phyloP scores from a whole-genome alignment of 148 eudicot species.

The Arctostaphylos glauca region DNA sequence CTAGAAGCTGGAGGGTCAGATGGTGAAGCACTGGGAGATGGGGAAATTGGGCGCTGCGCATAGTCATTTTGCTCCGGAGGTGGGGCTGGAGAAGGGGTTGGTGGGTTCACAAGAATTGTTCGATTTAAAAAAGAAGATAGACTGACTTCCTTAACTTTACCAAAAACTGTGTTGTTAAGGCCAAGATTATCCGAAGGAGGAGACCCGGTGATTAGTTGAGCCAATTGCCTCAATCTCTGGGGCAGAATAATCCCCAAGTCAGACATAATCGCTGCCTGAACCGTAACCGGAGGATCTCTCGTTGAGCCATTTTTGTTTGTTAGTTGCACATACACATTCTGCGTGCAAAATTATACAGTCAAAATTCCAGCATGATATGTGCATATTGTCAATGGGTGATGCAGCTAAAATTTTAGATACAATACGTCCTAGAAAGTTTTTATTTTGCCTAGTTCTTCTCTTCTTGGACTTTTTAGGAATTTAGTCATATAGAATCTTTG shows the following conservation, averaged over 20 bases:
- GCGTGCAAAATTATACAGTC: conserved; percentile 19
- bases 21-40: conserved; percentile 20
- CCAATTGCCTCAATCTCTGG: conserved; percentile 58
- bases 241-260: conserved; percentile 37
- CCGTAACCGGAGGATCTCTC: conserved; percentile 42
- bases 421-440: not conserved
- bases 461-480: not conserved
- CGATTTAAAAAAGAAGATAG: conserved; percentile 44
- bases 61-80: conserved; percentile 25
- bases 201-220: conserved; percentile 44
- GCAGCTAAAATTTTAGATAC: not conserved
- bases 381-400: not conserved
- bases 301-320: conserved; percentile 57
- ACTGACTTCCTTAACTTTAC: conserved; percentile 58
- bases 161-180: conserved; percentile 56
- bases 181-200: conserved; percentile 46
- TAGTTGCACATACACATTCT: conserved; percentile 54
- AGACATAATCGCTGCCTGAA: conserved; percentile 50
- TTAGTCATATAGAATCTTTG: not conserved
- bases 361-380: not conserved
- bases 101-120: conserved; percentile 34
- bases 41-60: conserved; percentile 18
- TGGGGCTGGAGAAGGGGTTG: conserved; percentile 46
- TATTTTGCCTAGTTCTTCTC: not conserved
- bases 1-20: conserved; percentile 21